Conservation (phyloP, 1,139 yeast genomes). For the Eremothecium cymbalariae region DNA sequence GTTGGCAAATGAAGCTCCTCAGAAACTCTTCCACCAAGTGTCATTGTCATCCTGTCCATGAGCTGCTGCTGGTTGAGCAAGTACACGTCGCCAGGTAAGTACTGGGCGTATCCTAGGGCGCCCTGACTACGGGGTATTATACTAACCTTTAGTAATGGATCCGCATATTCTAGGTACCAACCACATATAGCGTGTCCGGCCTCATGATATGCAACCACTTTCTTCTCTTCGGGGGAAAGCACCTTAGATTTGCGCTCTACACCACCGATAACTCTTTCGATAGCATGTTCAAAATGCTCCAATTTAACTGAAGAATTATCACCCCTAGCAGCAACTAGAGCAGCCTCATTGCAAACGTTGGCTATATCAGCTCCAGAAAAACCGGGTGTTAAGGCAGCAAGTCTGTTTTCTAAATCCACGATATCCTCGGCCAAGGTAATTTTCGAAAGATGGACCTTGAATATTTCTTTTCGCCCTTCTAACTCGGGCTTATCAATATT, state of each 20-base stretch:
- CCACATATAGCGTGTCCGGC: constrained; percentile 83
- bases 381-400: constrained; percentile 76
- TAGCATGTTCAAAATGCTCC: constrained; percentile 68
- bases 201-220: constrained; percentile 71
- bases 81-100: constrained; percentile 69
- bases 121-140: constrained; percentile 81
- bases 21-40: constrained; percentile 71
- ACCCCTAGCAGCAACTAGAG: constrained; percentile 68
- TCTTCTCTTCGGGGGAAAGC: constrained; percentile 63
- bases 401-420: constrained; percentile 57
- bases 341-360: constrained; percentile 77
- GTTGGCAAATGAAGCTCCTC: constrained; percentile 69
- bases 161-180: constrained; percentile 65
- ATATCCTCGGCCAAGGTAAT: constrained; percentile 48
- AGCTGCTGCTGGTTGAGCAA: constrained; percentile 59
- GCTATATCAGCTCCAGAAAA: constrained; percentile 85
- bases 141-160: constrained; percentile 71
- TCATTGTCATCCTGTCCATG: constrained; percentile 69
- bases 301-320: constrained; percentile 49
- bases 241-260: constrained; percentile 65
- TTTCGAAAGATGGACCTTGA: constrained; percentile 58
- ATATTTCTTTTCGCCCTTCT: constrained; percentile 70
- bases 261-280: constrained; percentile 77
- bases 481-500: constrained; percentile 68
- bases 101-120: constrained; percentile 77